Evolutionary conservation across 768 basidiomycete genomes (phyloP).

Genomic region (Rhizopogon salebrosus): DNA sequence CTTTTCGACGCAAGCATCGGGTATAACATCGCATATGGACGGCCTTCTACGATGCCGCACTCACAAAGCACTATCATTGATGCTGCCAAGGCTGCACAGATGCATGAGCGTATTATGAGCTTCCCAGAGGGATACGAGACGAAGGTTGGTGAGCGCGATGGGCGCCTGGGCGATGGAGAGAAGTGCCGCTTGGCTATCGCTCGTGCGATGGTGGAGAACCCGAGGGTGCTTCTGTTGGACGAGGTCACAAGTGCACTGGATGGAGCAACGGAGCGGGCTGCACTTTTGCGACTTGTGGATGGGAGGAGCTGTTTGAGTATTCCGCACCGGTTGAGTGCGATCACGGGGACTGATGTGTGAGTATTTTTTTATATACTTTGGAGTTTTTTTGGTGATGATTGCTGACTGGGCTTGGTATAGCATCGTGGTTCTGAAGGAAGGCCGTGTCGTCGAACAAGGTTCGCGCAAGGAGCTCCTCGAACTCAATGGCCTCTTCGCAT

Average conservation of each 20-base stretch:
- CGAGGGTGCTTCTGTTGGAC: constrained; percentile 73
- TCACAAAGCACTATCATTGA: constrained; percentile 63
- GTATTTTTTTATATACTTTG: constrained; percentile 16
- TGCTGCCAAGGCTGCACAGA: constrained; percentile 77
- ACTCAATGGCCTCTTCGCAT: constrained; percentile 66
- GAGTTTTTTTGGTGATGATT: background rate
- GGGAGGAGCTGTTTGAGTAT: background rate
- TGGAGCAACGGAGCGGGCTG: constrained; percentile 6
- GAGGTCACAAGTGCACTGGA: constrained; percentile 53
- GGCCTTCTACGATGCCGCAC: constrained; percentile 30
- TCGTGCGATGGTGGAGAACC: constrained; percentile 79
- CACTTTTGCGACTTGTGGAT: constrained; percentile 20
- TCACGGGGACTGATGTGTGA: constrained; percentile 56
- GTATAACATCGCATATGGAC: constrained; percentile 65
- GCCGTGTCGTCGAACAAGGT: constrained; percentile 80
- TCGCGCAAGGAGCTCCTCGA: constrained; percentile 73
- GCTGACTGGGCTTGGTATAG: constrained; percentile 31
- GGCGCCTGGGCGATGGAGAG: constrained; percentile 81
- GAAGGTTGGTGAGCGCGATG: constrained; percentile 81
- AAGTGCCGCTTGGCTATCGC: constrained; percentile 88
- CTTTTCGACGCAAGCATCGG: constrained; percentile 66
- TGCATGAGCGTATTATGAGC: constrained; percentile 78
- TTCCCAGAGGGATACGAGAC: constrained; percentile 88
- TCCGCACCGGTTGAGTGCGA: constrained; percentile 28
- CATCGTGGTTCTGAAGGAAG: constrained; percentile 88